These are phyloP conservation scores for Penicillium arizonense DNA, from an alignment of 495 filamentous ascomycete species.

Conservation along the genomic window DNA sequence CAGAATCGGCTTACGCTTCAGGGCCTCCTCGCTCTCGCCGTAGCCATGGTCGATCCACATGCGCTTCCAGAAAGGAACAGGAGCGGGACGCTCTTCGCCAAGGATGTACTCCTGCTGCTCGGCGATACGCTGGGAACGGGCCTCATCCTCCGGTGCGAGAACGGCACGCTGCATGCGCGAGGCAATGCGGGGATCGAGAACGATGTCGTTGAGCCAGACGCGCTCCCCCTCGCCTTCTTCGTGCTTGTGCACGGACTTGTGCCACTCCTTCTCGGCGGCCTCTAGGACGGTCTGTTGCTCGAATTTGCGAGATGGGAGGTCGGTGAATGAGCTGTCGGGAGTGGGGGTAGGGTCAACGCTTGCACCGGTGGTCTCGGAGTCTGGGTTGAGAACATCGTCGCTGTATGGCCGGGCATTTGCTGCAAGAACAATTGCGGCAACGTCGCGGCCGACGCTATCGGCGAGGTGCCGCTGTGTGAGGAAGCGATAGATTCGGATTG, in stretches of 20 bases:
- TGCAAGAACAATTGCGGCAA: constrained; percentile 79
- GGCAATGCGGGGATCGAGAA: constrained; percentile 75
- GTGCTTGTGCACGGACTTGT: constrained; percentile 72
- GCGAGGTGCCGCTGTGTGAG: constrained; percentile 82
- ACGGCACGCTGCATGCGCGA: constrained; percentile 79
- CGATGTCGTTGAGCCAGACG: constrained; percentile 74
- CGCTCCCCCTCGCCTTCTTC: constrained; percentile 55
- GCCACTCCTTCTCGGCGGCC: constrained; percentile 84
- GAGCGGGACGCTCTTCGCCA: constrained; percentile 46
- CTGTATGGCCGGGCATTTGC: constrained; percentile 49
- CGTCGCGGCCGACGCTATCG: constrained; percentile 84
- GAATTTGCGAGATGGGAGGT: constrained; percentile 26
- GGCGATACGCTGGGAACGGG: constrained; percentile 57
- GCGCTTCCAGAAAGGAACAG: constrained; percentile 40
- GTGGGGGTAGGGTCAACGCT: constrained; percentile 35
- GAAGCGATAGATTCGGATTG: constrained; percentile 82
- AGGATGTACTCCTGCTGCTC: constrained; percentile 66
- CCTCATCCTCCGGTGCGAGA: constrained; percentile 61
- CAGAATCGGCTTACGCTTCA: constrained; percentile 39
- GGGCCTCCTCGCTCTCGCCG: constrained; percentile 43
- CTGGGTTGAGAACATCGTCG: constrained; percentile 25
- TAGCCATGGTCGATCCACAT: constrained; percentile 48
- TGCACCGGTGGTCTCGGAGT: constrained; percentile 19
- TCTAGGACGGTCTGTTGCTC: constrained; percentile 73
- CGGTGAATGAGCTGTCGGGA: constrained; percentile 14